Conservation (phyloP, 352 stramenopile genomes). For the Phytophthora podocarpi region DNA sequence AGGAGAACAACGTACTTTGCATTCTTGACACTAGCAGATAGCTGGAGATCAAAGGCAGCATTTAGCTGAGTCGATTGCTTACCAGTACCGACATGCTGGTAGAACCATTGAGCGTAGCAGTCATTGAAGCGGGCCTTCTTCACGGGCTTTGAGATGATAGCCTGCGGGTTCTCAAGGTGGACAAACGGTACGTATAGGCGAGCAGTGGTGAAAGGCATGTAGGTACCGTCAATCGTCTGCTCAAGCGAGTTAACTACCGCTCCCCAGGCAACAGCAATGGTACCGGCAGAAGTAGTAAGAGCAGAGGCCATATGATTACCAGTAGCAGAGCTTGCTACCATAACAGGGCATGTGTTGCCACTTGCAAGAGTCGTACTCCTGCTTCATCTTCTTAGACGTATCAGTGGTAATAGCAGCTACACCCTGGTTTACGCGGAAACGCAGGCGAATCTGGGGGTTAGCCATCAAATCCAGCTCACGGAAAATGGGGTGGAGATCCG, state of each 20-base stretch:
- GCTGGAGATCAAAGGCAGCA: too few relatives aligned
- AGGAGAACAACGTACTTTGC: too few relatives aligned
- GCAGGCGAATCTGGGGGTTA: too few relatives aligned
- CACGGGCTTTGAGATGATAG: background rate
- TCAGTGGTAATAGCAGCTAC: background rate
- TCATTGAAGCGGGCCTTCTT: constrained; percentile 4
- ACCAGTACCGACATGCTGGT: background rate
- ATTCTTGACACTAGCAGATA: too few relatives aligned
- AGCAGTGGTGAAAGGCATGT: too few relatives aligned
- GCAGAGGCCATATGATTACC: background rate
- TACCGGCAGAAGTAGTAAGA: background rate
- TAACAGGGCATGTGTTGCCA: background rate
- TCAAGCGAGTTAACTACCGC: background rate
- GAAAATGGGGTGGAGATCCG: too few relatives aligned
- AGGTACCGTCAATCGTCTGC: background rate
- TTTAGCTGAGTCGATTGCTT: background rate
- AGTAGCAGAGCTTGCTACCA: too few relatives aligned
- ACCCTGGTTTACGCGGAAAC: too few relatives aligned
- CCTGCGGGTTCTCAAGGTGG: background rate
- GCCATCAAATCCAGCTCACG: too few relatives aligned
- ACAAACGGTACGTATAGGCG: too few relatives aligned
- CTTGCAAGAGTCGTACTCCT: background rate
- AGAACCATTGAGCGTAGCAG: background rate
- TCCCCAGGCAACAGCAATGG: background rate
- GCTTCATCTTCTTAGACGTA: background rate